Conservation (phyloP, 371 early-diverging fungal species). For the Modicella reniformis region DNA sequence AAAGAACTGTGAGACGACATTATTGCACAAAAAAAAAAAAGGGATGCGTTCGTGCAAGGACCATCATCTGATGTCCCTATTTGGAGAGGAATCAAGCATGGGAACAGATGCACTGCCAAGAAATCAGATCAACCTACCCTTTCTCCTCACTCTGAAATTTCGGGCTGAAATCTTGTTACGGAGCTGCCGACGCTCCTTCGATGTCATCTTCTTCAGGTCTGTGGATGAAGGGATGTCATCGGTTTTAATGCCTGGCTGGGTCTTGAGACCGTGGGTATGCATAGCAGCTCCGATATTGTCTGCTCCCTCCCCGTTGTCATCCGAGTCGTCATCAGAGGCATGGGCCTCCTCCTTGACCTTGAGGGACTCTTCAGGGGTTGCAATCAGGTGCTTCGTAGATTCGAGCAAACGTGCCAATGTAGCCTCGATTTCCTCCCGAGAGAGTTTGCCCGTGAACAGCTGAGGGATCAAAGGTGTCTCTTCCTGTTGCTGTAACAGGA, state of each 20-base stretch:
- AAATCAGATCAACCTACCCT: conserved; percentile 66
- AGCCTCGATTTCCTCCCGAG: conserved; percentile 45
- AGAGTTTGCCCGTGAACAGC: conserved; percentile 44
- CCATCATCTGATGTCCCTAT: no score
- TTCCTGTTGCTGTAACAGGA: conserved; percentile 44
- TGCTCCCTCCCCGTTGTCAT: conserved; percentile 16
- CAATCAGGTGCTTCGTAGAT: conserved; percentile 40
- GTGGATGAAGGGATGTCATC: conserved; percentile 43
- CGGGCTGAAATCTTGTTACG: conserved; percentile 91
- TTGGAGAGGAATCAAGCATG: no score
- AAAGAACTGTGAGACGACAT: background rate
- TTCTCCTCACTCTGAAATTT: conserved; percentile 86
- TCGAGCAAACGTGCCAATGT: conserved; percentile 42
- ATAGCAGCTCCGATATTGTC: conserved; percentile 7
- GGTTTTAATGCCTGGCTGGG: conserved; percentile 49
- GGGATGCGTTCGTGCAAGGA: no score
- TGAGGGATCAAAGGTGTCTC: conserved; percentile 47
- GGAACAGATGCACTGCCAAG: no score
- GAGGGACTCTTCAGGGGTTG: conserved; percentile 12
- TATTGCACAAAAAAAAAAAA: no score
- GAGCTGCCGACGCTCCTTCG: conserved; percentile 87
- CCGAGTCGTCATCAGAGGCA: background rate
- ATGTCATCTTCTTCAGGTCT: conserved; percentile 64
- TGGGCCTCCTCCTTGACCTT: conserved; percentile 11
- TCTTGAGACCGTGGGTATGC: conserved; percentile 34